phyloP scores from a whole-genome alignment of 2,329 filamentous ascomycete species.

The Aspergillus uvarum region DNA sequence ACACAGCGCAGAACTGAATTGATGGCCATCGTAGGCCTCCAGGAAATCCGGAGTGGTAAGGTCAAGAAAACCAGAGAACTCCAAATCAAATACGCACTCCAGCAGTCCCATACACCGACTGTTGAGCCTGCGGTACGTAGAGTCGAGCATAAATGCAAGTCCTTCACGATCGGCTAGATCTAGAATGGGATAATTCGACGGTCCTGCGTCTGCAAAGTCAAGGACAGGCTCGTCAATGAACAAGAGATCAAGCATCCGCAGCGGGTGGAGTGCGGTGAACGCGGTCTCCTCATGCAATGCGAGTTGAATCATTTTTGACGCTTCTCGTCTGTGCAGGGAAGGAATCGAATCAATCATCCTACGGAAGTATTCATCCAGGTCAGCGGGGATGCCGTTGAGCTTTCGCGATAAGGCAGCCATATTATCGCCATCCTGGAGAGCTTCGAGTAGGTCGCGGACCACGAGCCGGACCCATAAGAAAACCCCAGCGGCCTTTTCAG shows the following conservation, averaged over 20 bases:
- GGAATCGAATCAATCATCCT: not conserved
- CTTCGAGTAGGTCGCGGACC: not conserved
- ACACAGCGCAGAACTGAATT: not conserved
- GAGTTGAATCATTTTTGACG: not conserved
- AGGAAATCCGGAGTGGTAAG: not conserved
- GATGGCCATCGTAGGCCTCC: not conserved
- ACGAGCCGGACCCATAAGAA: not conserved
- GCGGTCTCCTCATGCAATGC: not conserved
- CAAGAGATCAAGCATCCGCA: not conserved
- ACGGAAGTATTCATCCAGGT: not conserved
- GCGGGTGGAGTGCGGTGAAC: not conserved
- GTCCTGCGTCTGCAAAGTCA: not conserved
- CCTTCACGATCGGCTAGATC: not conserved
- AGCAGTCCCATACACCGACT: not conserved
- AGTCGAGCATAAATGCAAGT: not conserved
- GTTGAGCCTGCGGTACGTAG: not conserved
- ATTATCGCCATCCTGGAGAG: not conserved
- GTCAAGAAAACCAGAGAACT: not conserved
- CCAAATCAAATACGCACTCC: not conserved
- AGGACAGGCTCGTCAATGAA: not conserved
- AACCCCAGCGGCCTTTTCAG: not conserved
- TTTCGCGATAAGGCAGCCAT: not conserved
- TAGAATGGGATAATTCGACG: not conserved
- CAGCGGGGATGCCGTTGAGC: not conserved
- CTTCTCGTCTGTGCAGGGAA: not conserved